phyloP scores from a whole-genome alignment of 345 rosid genomes.

The Combretum micranthum region DNA sequence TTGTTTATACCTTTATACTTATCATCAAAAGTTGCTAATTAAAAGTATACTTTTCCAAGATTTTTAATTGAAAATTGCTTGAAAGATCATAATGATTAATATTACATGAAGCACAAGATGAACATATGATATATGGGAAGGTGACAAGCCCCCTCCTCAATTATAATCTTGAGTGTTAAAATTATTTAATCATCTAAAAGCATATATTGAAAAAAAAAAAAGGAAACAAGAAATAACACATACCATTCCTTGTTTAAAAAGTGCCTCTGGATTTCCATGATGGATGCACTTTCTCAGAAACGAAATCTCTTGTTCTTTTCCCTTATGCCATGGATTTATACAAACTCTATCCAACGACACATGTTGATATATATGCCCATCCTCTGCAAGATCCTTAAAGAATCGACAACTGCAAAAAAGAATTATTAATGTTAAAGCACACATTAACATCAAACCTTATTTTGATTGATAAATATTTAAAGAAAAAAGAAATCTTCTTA shows the following conservation, averaged over 20 bases:
- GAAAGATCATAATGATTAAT: no score
- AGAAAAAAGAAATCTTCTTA: background rate
- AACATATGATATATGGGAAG: no score
- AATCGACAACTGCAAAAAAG: slow-evolving; percentile 12
- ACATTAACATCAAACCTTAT: no score
- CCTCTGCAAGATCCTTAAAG: slow-evolving; percentile 1
- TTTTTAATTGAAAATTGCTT: no score
- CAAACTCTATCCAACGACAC: slow-evolving; percentile 8
- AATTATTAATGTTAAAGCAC: background rate
- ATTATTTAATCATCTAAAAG: background rate
- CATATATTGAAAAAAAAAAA: background rate
- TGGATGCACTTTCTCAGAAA: slow-evolving; percentile 7
- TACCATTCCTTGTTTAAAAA: slow-evolving; percentile 18
- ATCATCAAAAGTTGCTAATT: no score
- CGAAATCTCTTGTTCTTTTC: background rate
- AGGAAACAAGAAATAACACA: background rate
- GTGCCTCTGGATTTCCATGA: slow-evolving; percentile 18
- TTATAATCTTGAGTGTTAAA: no score
- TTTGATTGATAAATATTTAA: background rate
- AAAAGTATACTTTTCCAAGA: no score
- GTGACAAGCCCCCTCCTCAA: no score
- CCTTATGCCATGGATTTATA: slow-evolving; percentile 1
- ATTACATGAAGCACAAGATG: no score
- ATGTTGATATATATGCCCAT: slow-evolving; percentile 4
- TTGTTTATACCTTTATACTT: no score